A percentile compares a stretch with the other conserved stretches of the same genome.
phyloP scores from a whole-genome alignment of 1,284 basidiomycete species.

The Bondarzewia mesenterica region DNA sequence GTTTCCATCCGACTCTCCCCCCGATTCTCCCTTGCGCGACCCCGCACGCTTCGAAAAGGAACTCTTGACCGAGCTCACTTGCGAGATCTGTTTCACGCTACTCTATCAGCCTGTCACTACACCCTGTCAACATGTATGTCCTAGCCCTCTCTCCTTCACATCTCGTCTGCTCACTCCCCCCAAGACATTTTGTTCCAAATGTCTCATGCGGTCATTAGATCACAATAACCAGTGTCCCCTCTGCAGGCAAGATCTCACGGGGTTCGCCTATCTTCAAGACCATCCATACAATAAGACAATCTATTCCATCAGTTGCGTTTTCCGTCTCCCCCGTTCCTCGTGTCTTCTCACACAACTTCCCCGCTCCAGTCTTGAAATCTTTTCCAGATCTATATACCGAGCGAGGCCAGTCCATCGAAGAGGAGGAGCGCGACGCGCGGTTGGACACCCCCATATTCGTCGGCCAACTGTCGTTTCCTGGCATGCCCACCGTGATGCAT shows the following conservation, averaged over 20 bases:
- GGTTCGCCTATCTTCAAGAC: slow-evolving; percentile 75
- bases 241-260: slow-evolving; percentile 73
- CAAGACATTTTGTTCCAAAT: slow-evolving; percentile 86
- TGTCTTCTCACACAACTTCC: not conserved
- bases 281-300: slow-evolving; percentile 65
- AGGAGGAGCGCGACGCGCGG: slow-evolving; percentile 69
- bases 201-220: slow-evolving; percentile 84
- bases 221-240: slow-evolving; percentile 79
- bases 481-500: slow-evolving; percentile 83
- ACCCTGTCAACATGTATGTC: slow-evolving; percentile 84
- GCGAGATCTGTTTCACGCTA: slow-evolving; percentile 85
- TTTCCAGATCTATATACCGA: slow-evolving; percentile 52
- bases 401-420: slow-evolving; percentile 53
- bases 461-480: slow-evolving; percentile 84
- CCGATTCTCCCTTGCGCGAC: slow-evolving; percentile 9
- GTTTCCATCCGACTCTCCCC: slow-evolving; percentile 18
- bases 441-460: slow-evolving; percentile 90
- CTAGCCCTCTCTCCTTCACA: slow-evolving; percentile 3
- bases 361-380: slow-evolving; percentile 46
- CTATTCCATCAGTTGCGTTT: slow-evolving; percentile 49
- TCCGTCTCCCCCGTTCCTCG: slow-evolving; percentile 1
- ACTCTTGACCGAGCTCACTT: slow-evolving; percentile 68
- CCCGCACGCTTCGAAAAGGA: slow-evolving; percentile 56
- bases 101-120: slow-evolving; percentile 86
- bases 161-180: not conserved